Base-by-base conservation (phyloP, 371 early-diverging fungal genomes). In the Apophysomyces trapeziformis region DNA sequence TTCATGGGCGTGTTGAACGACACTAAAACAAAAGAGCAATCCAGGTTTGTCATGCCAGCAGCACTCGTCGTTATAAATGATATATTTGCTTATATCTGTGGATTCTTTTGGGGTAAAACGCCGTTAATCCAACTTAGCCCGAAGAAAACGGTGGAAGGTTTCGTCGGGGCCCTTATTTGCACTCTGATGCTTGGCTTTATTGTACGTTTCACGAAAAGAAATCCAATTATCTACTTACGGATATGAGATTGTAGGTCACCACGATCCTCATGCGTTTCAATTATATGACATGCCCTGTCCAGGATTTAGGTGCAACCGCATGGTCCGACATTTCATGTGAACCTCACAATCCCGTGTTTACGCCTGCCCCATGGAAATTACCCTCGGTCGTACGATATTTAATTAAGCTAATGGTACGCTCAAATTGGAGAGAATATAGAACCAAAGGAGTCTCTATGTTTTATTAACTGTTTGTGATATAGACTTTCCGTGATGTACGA, bases 91-190 rank as follows among this genome's bases (percentile, higher is more conserved):
- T 99, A 99, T 76, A 81, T 98, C 45, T 93, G 92, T 77, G 99
- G 99, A 7, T 95, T 95, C 79, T 93, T 95, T 73, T 93, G 83
- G 75, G 99, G 99, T 5, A 85, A 89, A 54, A 97, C 96, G n/a
- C 97, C 92, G 5, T 83, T 99, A 41, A 98, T 96, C 68, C 87
- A 89, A 71, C 82, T 99, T 8, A 93, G 93, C 68, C 99, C 99
- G 16, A 99, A 99, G 76, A 99, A 99, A 87, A 99, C 99, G n/a
- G 93, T 96, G 77, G 99, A 99, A 78, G 99, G 99, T 6, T 99
- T 99, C 71, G 84, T 99, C 41, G 99, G 99, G 59, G 99, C 92
- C 21, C 90, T 94, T 66, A 64, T 99, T 43, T 86, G 87, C 67
- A 99, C 99, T 1, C 69, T 94, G 58, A 68, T 94, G 38, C 93